Conservation (phyloP, 2,329 filamentous ascomycete genomes). For the Zasmidium angulare region DNA sequence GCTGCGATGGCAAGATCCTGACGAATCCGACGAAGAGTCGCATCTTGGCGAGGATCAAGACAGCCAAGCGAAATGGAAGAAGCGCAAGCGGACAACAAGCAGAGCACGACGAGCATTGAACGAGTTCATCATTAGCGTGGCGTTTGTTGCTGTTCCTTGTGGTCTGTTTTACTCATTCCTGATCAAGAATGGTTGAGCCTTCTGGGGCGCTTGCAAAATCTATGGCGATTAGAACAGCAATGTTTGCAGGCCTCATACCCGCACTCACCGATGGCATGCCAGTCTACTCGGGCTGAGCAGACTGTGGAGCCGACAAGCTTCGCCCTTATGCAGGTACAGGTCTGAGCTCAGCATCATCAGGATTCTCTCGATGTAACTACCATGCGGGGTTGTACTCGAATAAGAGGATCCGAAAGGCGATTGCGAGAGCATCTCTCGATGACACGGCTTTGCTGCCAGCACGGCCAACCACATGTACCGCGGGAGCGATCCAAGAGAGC, state of each 20-base stretch:
- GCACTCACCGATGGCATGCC: neutral
- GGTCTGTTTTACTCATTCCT: conserved; percentile 21
- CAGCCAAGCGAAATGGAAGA: conserved; percentile 16
- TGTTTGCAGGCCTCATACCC: neutral
- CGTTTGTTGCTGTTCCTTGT: conserved; percentile 19
- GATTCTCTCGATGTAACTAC: conserved; percentile 1
- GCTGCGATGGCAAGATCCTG: conserved; percentile 32
- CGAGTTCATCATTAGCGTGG: conserved; percentile 17
- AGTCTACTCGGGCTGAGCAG: neutral
- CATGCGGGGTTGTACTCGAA: neutral
- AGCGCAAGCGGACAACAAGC: conserved; percentile 14
- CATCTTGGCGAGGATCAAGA: conserved; percentile 23
- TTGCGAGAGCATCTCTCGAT: neutral
- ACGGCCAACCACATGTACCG: neutral
- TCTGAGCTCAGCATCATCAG: neutral
- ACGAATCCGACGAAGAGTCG: conserved; percentile 30
- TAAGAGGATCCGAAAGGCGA: neutral
- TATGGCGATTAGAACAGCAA: neutral
- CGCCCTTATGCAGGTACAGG: neutral
- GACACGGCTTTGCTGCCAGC: neutral
- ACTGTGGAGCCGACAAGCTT: conserved; percentile 2
- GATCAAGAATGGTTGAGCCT: conserved; percentile 19
- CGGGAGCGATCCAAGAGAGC: neutral
- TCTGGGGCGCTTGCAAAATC: neutral
- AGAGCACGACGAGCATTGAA: conserved; percentile 20